Evolutionary conservation across 169 alveolate genomes (phyloP).

Genomic region (Cryptosporidium andersoni): DNA sequence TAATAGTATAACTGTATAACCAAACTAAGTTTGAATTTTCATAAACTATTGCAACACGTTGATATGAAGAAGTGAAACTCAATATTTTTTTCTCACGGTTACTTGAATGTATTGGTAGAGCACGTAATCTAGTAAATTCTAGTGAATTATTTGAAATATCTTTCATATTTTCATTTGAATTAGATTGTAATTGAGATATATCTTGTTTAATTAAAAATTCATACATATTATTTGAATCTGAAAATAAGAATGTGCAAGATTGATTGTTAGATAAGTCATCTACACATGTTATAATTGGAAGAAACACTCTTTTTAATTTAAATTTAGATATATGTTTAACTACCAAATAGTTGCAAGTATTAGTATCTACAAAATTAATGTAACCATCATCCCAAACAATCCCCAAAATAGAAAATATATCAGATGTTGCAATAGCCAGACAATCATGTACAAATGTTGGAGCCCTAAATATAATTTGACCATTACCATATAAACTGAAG

Average conservation of each 20-base stretch:
- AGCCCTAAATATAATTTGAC: slow-evolving; percentile 43
- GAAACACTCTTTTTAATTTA: slow-evolving; percentile 16
- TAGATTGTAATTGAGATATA: not conserved
- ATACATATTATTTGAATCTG: slow-evolving; percentile 39
- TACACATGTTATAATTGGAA: slow-evolving; percentile 46
- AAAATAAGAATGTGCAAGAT: slow-evolving; percentile 40
- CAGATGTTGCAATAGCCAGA: slow-evolving; percentile 33
- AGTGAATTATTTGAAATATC: not conserved
- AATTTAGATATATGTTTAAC: slow-evolving; percentile 28
- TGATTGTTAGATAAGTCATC: slow-evolving; percentile 11
- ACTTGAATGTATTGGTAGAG: slow-evolving; percentile 52
- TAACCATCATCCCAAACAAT: slow-evolving; percentile 68
- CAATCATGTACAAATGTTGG: slow-evolving; percentile 67
- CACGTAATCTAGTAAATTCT: slow-evolving; percentile 18
- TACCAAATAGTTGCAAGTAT: slow-evolving; percentile 24
- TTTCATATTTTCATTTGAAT: too few species aligned
- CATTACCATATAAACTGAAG: slow-evolving; percentile 29
- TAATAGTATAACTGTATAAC: slow-evolving; percentile 48
- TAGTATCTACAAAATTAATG: slow-evolving; percentile 37
- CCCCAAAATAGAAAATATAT: slow-evolving; percentile 36
- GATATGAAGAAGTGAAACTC: slow-evolving; percentile 42
- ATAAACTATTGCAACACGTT: slow-evolving; percentile 36
- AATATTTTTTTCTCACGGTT: slow-evolving; percentile 59
- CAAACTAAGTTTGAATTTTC: slow-evolving; percentile 59
- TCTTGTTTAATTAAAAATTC: slow-evolving; percentile 21